These are phyloP conservation scores for Saccharomycopsis synnaedendra DNA, from an alignment of 805 yeast species.

Conservation along the genomic window DNA sequence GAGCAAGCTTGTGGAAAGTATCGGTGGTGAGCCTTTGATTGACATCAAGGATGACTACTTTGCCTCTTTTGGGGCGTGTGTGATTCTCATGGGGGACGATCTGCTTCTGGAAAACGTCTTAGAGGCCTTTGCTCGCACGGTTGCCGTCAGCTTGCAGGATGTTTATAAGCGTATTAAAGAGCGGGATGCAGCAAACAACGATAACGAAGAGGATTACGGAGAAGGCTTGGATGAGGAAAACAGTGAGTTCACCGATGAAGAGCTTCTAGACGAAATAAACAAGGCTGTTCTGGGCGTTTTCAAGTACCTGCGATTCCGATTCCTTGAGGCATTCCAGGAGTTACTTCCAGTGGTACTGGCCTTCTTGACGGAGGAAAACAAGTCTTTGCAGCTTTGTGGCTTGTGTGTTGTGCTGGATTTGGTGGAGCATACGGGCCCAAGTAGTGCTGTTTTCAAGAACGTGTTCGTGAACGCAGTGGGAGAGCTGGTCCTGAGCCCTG, in stretches of 20 bases:
- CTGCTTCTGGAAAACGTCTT: slow-evolving; percentile 47
- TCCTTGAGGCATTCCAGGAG: slow-evolving; percentile 53
- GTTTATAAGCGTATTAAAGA: slow-evolving; percentile 58
- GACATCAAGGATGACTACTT: slow-evolving; percentile 75
- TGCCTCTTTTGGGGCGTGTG: slow-evolving; percentile 53
- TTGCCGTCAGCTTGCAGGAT: slow-evolving; percentile 51
- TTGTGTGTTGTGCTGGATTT: slow-evolving; percentile 71
- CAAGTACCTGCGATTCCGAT: slow-evolving; percentile 44
- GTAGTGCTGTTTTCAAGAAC: slow-evolving; percentile 52
- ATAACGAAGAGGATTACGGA: slow-evolving; percentile 67
- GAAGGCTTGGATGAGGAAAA: slow-evolving; percentile 82
- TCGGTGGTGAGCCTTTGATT: slow-evolving; percentile 70
- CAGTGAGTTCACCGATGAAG: slow-evolving; percentile 81
- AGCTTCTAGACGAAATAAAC: slow-evolving; percentile 75
- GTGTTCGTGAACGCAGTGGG: slow-evolving; percentile 52
- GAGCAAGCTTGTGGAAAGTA: slow-evolving; percentile 52
- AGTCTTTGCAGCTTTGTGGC: slow-evolving; percentile 65
- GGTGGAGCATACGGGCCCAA: slow-evolving; percentile 67
- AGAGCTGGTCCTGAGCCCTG: slow-evolving; percentile 50
- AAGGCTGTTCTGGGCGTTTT: slow-evolving; percentile 63
- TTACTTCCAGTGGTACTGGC: slow-evolving; percentile 53
- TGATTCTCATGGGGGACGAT: slow-evolving; percentile 56
- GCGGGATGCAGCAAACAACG: slow-evolving; percentile 59
- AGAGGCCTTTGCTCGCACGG: slow-evolving; percentile 42
- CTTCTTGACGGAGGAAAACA: slow-evolving; percentile 53